Percentiles rank a stretch among this genome's conserved stretches.
These are phyloP conservation scores for Oryza meyeriana DNA, from an alignment of 176 grass and related monocot species.

Conservation along the genomic window DNA sequence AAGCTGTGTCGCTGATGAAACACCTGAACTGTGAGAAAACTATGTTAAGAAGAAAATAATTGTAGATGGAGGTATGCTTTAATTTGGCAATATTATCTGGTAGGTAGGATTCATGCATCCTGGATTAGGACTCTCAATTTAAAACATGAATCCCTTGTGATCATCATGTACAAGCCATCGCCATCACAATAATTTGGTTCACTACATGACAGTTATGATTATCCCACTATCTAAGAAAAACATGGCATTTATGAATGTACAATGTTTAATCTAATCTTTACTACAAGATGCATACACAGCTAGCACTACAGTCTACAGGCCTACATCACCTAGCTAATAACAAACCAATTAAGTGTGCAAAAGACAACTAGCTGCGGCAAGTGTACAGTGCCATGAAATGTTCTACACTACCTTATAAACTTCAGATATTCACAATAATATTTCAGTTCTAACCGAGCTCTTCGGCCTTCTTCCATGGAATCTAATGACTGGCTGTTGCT, in stretches of 20 bases:
- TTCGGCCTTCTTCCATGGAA: slow-evolving; percentile 30
- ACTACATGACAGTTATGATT: slow-evolving; percentile 13
- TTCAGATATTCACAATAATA: background rate
- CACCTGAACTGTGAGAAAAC: background rate
- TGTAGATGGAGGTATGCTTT: background rate
- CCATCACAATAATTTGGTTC: background rate
- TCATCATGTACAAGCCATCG: slow-evolving; percentile 2
- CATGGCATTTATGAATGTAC: slow-evolving; percentile 8
- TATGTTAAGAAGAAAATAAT: background rate
- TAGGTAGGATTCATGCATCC: background rate
- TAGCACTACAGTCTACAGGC: background rate
- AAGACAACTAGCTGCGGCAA: background rate
- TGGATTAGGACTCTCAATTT: background rate
- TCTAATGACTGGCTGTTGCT: slow-evolving; percentile 7
- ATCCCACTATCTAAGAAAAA: background rate
- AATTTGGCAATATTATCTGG: background rate
- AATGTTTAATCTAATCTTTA: slow-evolving; percentile 1
- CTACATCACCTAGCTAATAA: background rate
- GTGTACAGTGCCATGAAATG: background rate
- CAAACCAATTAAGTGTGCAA: background rate
- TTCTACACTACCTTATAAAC: background rate
- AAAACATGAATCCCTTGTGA: background rate
- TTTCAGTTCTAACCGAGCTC: background rate
- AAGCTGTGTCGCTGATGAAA: background rate
- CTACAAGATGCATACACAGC: background rate